Base-by-base conservation (phyloP, 176 grass and related monocot species). In the Hsuehochloa calcarea region DNA sequence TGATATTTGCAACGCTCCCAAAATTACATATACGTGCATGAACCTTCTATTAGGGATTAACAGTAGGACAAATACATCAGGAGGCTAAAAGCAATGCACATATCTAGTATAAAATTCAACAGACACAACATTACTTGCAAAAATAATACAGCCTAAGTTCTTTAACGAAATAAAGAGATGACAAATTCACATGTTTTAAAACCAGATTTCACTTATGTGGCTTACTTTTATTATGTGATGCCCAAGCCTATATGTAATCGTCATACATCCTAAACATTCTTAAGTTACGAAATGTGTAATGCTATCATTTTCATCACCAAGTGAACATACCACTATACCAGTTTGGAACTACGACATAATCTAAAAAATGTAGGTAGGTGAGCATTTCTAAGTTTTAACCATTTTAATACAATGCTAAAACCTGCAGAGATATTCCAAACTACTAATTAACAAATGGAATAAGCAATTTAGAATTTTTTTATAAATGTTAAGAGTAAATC, bases 81-180 rank as follows among this genome's bases (percentile, higher is more conserved):
- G 35, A 29, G 16, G 49, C 10, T 75, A 60, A 67, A 75, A 75
- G 1, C 63, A 75, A 54, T 68, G 46, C n/a, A n/a, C 29, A 68
- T 49, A 58, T 79, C 13, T 22, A 67, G 16, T 69, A 46, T 13
- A 11, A 77, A 78, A 35, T 45, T 78, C 35, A 89, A 63, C 19
- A 72, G 7, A 1, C 26, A 62, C 38, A 84, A 29, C 55, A 88
- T 52, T 22, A 72, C 16, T 12, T 63, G 40, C 14, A 71, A 78
- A 22, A 17, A 44, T 78, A 82, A 64, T 51, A 37, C 50, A 41
- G 10, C 51, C 12, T 11, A 78, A 44, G 31, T 62, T 83, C 31
- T 63, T 22, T 7, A 15, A 40, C 34, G 63, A 47, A 88, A 83
- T 10, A 52, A 75, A 83, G 40, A 74, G 59, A 82, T 60, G 22